Percentiles rank a stretch among this genome's conserved stretches.
Evolutionary conservation across 2,329 filamentous ascomycete genomes (phyloP).

Genomic region (Exophiala aquamarina): DNA sequence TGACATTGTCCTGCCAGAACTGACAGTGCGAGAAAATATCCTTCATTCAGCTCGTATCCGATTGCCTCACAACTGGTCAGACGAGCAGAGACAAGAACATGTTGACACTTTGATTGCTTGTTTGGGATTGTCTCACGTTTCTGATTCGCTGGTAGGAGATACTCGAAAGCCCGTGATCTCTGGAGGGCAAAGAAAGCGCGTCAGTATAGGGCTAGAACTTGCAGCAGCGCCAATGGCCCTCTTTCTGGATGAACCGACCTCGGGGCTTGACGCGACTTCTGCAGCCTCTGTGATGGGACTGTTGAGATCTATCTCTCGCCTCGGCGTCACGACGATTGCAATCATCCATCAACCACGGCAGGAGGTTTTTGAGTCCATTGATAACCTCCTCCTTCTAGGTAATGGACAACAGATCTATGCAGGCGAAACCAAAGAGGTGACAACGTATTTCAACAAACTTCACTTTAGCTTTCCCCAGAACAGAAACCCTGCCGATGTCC

Average conservation of each 20-base stretch:
- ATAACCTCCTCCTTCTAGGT: slow-evolving; percentile 57
- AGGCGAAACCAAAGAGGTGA: slow-evolving; percentile 1
- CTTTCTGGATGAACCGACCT: slow-evolving; percentile 32
- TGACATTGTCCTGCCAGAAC: slow-evolving; percentile 59
- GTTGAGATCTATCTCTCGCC: slow-evolving; percentile 14
- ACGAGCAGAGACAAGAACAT: background rate
- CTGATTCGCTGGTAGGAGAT: slow-evolving; percentile 55
- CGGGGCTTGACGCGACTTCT: slow-evolving; percentile 2
- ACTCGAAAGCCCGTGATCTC: slow-evolving; percentile 54
- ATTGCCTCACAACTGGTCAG: background rate
- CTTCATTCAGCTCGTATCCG: slow-evolving; percentile 35
- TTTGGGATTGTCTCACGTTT: slow-evolving; percentile 55
- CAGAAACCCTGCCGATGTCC: slow-evolving; percentile 1
- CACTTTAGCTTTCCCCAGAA: slow-evolving; percentile 1
- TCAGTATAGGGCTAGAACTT: slow-evolving; percentile 45
- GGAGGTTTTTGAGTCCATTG: slow-evolving; percentile 60
- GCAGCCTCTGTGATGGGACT: slow-evolving; percentile 1
- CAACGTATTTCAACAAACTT: background rate
- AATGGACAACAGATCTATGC: slow-evolving; percentile 2
- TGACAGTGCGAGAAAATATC: slow-evolving; percentile 64
- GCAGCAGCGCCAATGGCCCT: slow-evolving; percentile 1
- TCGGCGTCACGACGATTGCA: slow-evolving; percentile 59
- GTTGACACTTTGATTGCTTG: slow-evolving; percentile 51
- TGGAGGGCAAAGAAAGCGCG: slow-evolving; percentile 58
- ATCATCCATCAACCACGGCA: slow-evolving; percentile 62